phyloP scores from a whole-genome alignment of 1,139 yeast species.

The Candida dubliniensis region DNA sequence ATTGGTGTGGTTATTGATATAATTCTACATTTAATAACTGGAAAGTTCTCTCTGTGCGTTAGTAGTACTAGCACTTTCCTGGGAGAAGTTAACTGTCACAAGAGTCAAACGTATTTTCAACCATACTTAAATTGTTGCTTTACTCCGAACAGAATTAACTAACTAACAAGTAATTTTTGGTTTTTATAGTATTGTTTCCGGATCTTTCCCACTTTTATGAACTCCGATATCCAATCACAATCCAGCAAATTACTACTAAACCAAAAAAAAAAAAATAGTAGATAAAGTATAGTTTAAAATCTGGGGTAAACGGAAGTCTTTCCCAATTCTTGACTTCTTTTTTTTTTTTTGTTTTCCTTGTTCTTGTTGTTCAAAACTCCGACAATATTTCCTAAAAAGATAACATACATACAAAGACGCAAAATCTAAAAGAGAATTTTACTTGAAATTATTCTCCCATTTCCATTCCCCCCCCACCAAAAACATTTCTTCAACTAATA shows the following conservation, averaged over 20 bases:
- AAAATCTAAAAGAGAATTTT: background rate
- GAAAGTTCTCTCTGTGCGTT: too few relatives aligned
- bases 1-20: too few relatives aligned
- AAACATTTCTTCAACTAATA: too few relatives aligned
- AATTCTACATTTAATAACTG: too few relatives aligned
- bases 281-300: background rate
- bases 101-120: too few relatives aligned
- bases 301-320: conserved; percentile 3
- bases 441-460: too few relatives aligned
- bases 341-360: background rate
- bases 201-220: background rate
- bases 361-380: background rate
- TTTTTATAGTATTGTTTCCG: conserved; percentile 1
- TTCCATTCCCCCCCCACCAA: too few relatives aligned
- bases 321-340: background rate
- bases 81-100: too few relatives aligned
- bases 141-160: background rate
- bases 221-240: background rate
- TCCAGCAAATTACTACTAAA: background rate
- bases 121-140: too few relatives aligned
- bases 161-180: background rate
- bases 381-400: background rate
- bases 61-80: too few relatives aligned
- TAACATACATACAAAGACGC: too few relatives aligned
- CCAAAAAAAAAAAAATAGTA: background rate